These are phyloP conservation scores for Penicillium fimorum DNA, from an alignment of 495 filamentous ascomycete species.

Conservation along the genomic window DNA sequence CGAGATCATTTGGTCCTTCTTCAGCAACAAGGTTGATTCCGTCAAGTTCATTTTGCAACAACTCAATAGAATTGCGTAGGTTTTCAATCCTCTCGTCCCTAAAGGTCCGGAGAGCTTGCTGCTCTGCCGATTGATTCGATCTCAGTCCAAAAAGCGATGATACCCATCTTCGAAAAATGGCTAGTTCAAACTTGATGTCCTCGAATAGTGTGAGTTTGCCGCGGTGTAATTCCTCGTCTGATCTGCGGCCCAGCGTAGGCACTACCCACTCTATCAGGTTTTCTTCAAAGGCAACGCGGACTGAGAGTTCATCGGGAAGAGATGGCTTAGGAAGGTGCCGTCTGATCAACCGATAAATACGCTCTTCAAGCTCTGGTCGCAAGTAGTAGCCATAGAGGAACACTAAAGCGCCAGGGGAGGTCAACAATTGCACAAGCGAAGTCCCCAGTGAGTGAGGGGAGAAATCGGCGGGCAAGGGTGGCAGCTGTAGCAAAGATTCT, in stretches of 20 bases:
- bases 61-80: constrained; percentile 30
- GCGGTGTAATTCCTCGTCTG: constrained; percentile 43
- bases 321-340: constrained; percentile 45
- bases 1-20: constrained; percentile 1
- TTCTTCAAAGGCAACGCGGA: constrained; percentile 47
- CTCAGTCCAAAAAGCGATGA: constrained; percentile 34
- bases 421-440: constrained; percentile 28
- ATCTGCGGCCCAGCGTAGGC: constrained; percentile 42
- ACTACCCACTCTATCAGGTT: constrained; percentile 51
- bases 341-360: constrained; percentile 45
- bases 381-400: constrained; percentile 39
- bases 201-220: constrained; percentile 38
- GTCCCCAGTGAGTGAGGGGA: constrained; percentile 30
- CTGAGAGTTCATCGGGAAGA: constrained; percentile 45
- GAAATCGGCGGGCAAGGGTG: constrained; percentile 31
- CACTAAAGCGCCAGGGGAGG: constrained; percentile 36
- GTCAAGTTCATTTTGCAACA: constrained; percentile 33
- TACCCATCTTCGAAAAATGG: constrained; percentile 33
- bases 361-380: constrained; percentile 43
- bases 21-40: constrained; percentile 12
- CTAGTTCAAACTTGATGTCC: constrained; percentile 40
- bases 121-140: constrained; percentile 16
- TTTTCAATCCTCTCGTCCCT: constrained; percentile 29
- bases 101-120: constrained; percentile 13
- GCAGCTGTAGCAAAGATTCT: constrained; percentile 35